Evolutionary conservation across 352 stramenopile genomes (phyloP).

Genomic region (Phytophthora pini): DNA sequence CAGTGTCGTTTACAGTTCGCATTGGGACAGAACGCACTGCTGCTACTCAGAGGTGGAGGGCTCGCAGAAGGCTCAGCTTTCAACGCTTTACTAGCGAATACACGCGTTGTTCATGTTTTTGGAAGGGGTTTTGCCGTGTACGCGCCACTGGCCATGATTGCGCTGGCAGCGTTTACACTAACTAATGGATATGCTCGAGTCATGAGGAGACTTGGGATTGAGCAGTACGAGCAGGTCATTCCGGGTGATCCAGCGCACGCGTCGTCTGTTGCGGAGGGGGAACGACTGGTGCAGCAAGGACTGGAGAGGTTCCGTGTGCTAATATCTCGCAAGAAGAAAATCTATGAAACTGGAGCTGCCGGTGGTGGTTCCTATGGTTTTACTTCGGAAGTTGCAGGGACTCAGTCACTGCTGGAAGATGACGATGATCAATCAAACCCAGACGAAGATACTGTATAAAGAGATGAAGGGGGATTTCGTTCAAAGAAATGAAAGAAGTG

Average conservation of each 20-base stretch:
- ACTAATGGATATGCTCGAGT: constrained; percentile 59
- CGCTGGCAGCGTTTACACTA: constrained; percentile 55
- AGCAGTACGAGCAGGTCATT: constrained; percentile 75
- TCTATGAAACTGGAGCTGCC: constrained; percentile 35
- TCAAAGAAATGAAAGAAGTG: background rate
- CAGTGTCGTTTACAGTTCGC: constrained; percentile 78
- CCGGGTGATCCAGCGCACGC: constrained; percentile 40
- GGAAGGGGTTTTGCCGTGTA: constrained; percentile 65
- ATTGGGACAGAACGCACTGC: constrained; percentile 69
- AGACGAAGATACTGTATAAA: constrained; percentile 10
- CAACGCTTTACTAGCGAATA: constrained; percentile 58
- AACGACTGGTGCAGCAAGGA: constrained; percentile 56
- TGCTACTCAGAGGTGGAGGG: constrained; percentile 53
- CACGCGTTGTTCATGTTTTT: constrained; percentile 64
- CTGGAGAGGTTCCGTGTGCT: constrained; percentile 48
- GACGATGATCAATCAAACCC: constrained; percentile 10
- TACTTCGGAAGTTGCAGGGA: constrained; percentile 17
- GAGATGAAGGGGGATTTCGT: background rate
- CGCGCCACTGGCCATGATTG: constrained; percentile 60
- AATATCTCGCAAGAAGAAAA: constrained; percentile 46
- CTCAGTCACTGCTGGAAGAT: constrained; percentile 31
- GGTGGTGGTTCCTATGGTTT: constrained; percentile 42
- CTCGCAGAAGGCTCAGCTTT: constrained; percentile 61
- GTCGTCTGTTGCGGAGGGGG: constrained; percentile 51
- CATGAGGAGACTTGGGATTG: constrained; percentile 61